Evolutionary conservation across 768 basidiomycete genomes (phyloP).

Genomic region (Postia placenta): DNA sequence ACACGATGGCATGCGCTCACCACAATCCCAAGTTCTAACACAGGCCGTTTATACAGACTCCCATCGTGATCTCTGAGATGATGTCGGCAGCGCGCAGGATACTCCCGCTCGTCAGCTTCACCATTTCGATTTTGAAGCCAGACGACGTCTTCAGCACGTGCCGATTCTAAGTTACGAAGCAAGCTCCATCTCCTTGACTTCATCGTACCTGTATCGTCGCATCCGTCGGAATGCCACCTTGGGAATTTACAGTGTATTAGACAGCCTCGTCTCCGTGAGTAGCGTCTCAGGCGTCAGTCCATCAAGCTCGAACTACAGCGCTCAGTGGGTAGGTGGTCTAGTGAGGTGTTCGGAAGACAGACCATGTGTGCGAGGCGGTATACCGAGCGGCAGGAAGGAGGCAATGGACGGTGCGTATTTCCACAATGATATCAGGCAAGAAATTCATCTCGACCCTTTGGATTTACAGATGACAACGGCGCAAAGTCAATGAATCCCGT

Average conservation of each 20-base stretch:
- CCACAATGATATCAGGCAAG: neutral
- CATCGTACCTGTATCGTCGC: constrained; percentile 7
- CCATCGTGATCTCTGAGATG: constrained; percentile 2
- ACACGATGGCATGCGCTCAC: too few species aligned
- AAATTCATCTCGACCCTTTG: neutral
- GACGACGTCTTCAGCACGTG: constrained; percentile 2
- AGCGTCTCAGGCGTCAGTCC: constrained; percentile 5
- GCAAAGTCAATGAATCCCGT: constrained; percentile 7
- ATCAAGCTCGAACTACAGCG: constrained; percentile 6
- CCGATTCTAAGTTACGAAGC: constrained; percentile 8
- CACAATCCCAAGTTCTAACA: too few species aligned
- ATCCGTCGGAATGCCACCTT: neutral
- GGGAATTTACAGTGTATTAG: neutral
- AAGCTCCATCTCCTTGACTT: constrained; percentile 10
- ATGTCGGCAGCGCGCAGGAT: constrained; percentile 1
- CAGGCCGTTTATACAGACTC: neutral
- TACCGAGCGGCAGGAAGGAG: constrained; percentile 1
- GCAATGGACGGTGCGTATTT: neutral
- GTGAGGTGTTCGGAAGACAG: neutral
- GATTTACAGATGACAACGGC: neutral
- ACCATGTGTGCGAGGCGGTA: constrained; percentile 2
- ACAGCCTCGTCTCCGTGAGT: constrained; percentile 6
- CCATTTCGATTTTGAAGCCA: constrained; percentile 7
- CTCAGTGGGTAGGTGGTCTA: neutral
- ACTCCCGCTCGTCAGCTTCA: constrained; percentile 5